Conservation (phyloP, 2,329 filamentous ascomycete species). For the Penicillium sp. region DNA sequence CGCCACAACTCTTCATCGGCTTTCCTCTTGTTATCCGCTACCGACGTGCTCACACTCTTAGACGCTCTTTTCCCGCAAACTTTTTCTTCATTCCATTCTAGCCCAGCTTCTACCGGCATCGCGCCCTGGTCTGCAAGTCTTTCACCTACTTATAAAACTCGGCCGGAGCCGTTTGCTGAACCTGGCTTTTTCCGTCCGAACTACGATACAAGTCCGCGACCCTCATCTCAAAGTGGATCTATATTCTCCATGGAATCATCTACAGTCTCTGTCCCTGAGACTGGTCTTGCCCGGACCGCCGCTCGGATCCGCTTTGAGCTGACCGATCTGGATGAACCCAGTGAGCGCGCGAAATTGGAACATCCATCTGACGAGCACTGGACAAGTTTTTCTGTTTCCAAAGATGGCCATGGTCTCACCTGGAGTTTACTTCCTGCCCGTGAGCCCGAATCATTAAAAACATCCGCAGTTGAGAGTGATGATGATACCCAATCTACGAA, state of each 20-base stretch:
- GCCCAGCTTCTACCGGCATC: slow-evolving; percentile 27
- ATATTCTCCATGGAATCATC: slow-evolving; percentile 34
- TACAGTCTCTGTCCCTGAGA: slow-evolving; percentile 26
- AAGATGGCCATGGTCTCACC: slow-evolving; percentile 70
- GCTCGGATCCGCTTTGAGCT: slow-evolving; percentile 45
- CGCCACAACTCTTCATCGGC: slow-evolving; percentile 43
- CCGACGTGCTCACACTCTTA: slow-evolving; percentile 76
- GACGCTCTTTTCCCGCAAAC: slow-evolving; percentile 73
- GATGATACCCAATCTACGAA: slow-evolving; percentile 36
- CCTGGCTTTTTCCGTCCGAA: slow-evolving; percentile 36
- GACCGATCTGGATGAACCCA: slow-evolving; percentile 38
- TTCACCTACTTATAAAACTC: slow-evolving; percentile 15
- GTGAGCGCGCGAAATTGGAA: slow-evolving; percentile 57
- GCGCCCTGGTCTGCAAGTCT: slow-evolving; percentile 23
- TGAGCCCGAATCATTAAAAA: slow-evolving; percentile 56
- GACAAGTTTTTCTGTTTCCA: slow-evolving; percentile 76
- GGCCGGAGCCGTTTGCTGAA: slow-evolving; percentile 27
- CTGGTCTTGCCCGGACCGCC: slow-evolving; percentile 32
- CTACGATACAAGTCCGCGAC: slow-evolving; percentile 26
- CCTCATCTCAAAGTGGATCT: slow-evolving; percentile 25
- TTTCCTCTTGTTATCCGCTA: slow-evolving; percentile 75
- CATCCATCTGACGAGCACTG: slow-evolving; percentile 82
- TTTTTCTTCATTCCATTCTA: slow-evolving; percentile 26
- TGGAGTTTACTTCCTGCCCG: slow-evolving; percentile 61
- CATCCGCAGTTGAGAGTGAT: slow-evolving; percentile 58